A percentile compares a stretch with the other conserved stretches of the same genome.
Conservation (phyloP, 2,329 filamentous ascomycete species). For the Metarhizium guizhouense region DNA sequence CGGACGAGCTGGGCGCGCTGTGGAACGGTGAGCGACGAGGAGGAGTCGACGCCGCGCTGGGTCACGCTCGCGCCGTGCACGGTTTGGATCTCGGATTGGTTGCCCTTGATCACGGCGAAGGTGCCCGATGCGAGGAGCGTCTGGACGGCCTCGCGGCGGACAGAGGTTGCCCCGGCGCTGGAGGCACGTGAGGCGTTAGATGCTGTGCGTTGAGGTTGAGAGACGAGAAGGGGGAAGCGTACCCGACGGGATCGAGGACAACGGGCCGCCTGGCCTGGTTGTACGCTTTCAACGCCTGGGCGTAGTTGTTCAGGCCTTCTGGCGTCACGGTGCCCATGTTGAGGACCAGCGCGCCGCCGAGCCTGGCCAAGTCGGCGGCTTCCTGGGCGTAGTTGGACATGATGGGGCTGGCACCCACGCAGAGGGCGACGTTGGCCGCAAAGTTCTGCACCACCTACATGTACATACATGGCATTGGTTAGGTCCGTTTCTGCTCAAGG, state of each 20-base stretch:
- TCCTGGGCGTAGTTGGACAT: constrained; percentile 87
- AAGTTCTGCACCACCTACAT: constrained; percentile 76
- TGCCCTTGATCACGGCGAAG: constrained; percentile 87
- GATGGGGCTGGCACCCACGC: constrained; percentile 80
- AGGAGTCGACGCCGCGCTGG: constrained; percentile 81
- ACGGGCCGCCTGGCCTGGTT: constrained; percentile 68
- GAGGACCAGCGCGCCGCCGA: constrained; percentile 73
- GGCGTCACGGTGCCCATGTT: constrained; percentile 92
- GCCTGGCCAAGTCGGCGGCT: constrained; percentile 66
- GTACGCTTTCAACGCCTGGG: constrained; percentile 69
- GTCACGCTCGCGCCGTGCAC: constrained; percentile 46
- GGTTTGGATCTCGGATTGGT: constrained; percentile 77
- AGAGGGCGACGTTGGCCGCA: constrained; percentile 80
- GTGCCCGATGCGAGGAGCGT: constrained; percentile 64
- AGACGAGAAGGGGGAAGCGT: constrained; percentile 4
- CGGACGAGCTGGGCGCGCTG: constrained; percentile 53
- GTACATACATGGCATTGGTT: no score
- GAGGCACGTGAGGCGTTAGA: not conserved
- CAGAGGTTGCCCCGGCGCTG: constrained; percentile 67
- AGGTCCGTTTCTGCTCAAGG: no score
- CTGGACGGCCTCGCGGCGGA: constrained; percentile 63
- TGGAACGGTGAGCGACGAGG: constrained; percentile 43
- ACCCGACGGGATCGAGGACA: constrained; percentile 83
- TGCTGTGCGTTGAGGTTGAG: not conserved
- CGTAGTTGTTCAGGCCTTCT: constrained; percentile 62